A percentile compares a stretch with the other conserved stretches of the same genome.
These are phyloP conservation scores for Isochrysis galbana DNA, from an alignment of 78 protist species.

Conservation along the genomic window DNA sequence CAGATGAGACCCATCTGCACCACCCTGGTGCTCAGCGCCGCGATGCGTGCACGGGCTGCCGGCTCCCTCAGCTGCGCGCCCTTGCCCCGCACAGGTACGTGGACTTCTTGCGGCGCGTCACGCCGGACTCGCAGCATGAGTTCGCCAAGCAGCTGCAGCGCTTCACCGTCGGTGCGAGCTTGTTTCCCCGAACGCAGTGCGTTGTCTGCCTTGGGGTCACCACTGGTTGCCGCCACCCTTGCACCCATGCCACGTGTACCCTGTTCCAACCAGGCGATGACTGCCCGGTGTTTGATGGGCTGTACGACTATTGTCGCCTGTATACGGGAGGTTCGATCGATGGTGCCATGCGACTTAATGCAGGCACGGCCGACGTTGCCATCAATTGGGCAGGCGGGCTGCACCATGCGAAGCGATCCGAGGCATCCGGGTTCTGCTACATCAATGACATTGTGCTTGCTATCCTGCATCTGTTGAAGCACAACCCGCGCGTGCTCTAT, in stretches of 20 bases:
- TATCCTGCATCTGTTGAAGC: constrained; percentile 89
- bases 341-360: constrained; percentile 87
- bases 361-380: constrained; percentile 83
- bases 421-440: constrained; percentile 98
- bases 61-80: no score
- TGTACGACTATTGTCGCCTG: constrained; percentile 89
- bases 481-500: constrained; percentile 88
- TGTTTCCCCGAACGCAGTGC: background rate
- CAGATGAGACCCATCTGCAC: no score
- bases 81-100: constrained; percentile 77
- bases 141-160: constrained; percentile 49
- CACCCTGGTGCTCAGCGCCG: no score
- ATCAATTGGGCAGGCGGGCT: constrained; percentile 99
- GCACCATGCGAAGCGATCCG: constrained; percentile 97
- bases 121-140: constrained; percentile 76
- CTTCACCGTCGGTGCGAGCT: constrained; percentile 79
- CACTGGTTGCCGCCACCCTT: background rate
- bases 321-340: constrained; percentile 85
- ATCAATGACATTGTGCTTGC: constrained; percentile 97
- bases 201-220: background rate
- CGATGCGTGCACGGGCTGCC: no score
- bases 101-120: constrained; percentile 81
- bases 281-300: constrained; percentile 92
- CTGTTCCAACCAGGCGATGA: no score
- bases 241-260: background rate